Percentiles rank a stretch among this genome's conserved stretches.
phyloP scores from a whole-genome alignment of 371 early-diverging fungal genomes.

The Mortierella sp. region DNA sequence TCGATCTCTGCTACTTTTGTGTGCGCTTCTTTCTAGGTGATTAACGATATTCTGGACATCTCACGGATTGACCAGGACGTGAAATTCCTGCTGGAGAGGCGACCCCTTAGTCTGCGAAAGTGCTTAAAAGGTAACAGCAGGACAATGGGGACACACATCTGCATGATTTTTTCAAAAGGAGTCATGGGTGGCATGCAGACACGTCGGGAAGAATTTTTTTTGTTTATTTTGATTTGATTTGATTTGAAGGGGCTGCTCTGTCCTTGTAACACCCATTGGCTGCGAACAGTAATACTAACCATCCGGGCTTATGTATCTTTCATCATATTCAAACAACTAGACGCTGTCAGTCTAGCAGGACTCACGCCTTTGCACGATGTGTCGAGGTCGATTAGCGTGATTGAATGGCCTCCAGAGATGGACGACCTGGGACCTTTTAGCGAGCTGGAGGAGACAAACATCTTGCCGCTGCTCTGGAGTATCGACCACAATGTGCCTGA shows the following conservation, averaged over 20 bases:
- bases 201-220: not conserved
- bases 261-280: not conserved
- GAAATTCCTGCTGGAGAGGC: conserved; percentile 67
- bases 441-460: conserved; percentile 60
- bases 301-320: not conserved
- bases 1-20: not conserved
- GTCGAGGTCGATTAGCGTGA: conserved; percentile 60
- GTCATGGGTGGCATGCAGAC: not conserved
- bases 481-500: conserved; percentile 71
- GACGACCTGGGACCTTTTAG: conserved; percentile 63
- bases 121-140: conserved; percentile 74
- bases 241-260: not conserved
- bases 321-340: conserved; percentile 7
- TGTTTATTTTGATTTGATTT: not conserved
- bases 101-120: conserved; percentile 69
- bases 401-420: conserved; percentile 68
- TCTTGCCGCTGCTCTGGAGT: conserved; percentile 69
- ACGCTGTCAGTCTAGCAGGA: conserved; percentile 54
- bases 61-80: conserved; percentile 74
- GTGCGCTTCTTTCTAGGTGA: conserved; percentile 60
- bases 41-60: conserved; percentile 72
- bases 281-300: not conserved
- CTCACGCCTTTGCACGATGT: conserved; percentile 51
- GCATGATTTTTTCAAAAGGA: not conserved
- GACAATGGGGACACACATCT: not conserved